phyloP scores from a whole-genome alignment of 208 protist species.

The Crithidia bombi region DNA sequence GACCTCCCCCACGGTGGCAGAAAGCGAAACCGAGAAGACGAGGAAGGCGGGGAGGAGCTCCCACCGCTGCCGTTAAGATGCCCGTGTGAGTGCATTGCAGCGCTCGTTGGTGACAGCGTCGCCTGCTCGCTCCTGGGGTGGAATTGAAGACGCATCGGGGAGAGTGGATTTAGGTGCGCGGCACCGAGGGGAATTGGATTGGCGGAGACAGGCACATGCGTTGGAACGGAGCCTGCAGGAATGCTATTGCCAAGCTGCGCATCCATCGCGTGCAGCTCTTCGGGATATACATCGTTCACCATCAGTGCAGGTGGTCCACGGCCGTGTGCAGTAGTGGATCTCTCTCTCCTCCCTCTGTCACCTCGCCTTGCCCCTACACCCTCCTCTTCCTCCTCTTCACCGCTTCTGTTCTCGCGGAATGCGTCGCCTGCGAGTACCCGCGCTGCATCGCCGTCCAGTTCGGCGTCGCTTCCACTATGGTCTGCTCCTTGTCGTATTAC shows the following conservation, averaged over 20 bases:
- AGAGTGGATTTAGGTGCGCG: neutral
- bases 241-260: neutral
- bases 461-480: too few relatives aligned
- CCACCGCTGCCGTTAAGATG: neutral
- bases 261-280: neutral
- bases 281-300: too few relatives aligned
- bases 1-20: neutral
- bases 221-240: neutral
- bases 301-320: too few relatives aligned
- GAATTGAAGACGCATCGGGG: neutral
- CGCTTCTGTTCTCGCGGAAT: too few relatives aligned
- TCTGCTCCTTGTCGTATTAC: too few relatives aligned
- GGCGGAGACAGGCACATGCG: neutral
- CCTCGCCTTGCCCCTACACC: too few relatives aligned
- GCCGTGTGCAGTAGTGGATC: too few relatives aligned
- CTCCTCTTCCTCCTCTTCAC: too few relatives aligned
- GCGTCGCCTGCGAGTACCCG: too few relatives aligned
- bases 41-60: neutral
- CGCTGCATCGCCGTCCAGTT: too few relatives aligned
- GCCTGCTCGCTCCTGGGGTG: neutral
- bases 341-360: too few relatives aligned
- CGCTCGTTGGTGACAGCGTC: neutral
- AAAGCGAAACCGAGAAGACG: neutral
- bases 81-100: too few relatives aligned
- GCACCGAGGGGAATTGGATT: constrained; percentile 2